Evolutionary conservation across 176 grass and related monocot species (phyloP), one percentile per base, ranked within the genome.

Genomic region (Oryza officinalis): DNA sequence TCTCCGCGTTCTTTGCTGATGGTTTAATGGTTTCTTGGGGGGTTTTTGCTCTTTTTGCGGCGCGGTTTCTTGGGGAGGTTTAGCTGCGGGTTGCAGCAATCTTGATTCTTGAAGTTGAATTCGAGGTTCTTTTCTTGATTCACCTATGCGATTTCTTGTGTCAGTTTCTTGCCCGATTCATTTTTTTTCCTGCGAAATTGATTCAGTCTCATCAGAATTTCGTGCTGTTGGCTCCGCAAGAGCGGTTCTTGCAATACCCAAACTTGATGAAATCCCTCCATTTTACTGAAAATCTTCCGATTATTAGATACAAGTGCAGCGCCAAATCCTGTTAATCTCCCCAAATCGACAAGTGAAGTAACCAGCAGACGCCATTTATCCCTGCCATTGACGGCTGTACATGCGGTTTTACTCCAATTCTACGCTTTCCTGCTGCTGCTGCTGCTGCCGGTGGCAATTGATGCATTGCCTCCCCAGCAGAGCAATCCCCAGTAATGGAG

Each of bases 401-500:
- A 12, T 23, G 41, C 17, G 28, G 74, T 60, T 81, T 59, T 59
- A 37, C 66, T 28, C 67, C 79, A 60, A 43, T 59, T 22, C 35
- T 61, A 57, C 45, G 13, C 45, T 13, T 57, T 26, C 22, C 33
- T 18, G 9, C n/a, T 61, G 57, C 8, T 61, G 57, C 8, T 61
- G 54, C 75, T n/a, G 54, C 32, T 44, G 35, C 80, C 20, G 11
- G 12, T 68, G 27, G 63, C 38, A 80, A 31, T 47, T 32, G 57
- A 77, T 78, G 57, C 59, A 23, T 6, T 64, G 33, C 73, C 28
- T 75, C 26, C 37, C 3, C 37, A n/a, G 25, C 15, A 31, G 25
- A 80, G 7, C 27, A 81, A 60, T 81, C 47, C 60, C 79, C 47
- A 35, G 14, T 81, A 50, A 40, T 72, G 68, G 35, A 37, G 28